A percentile compares a stretch with the other conserved stretches of the same genome.
Evolutionary conservation across 73 alveolate genomes (phyloP).

Genomic region (Paramecium primaurelia): DNA sequence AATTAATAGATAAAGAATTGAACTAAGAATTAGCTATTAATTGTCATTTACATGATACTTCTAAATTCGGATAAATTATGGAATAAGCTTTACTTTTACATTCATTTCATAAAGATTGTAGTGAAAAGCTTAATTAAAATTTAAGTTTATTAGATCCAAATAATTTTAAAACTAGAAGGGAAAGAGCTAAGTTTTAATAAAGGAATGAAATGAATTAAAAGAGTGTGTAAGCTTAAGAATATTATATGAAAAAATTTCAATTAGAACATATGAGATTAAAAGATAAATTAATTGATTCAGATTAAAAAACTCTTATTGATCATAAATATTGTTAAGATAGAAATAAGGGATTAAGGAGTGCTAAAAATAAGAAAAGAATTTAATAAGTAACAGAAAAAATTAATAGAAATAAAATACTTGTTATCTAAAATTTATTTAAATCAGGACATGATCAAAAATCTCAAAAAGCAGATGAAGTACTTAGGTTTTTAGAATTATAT

Average conservation of each 20-base stretch:
- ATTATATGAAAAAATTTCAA: not conserved
- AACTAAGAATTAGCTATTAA: not conserved
- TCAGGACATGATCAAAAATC: not conserved
- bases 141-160: not conserved
- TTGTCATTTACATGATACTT: not conserved
- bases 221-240: not conserved
- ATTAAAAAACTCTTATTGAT: not conserved
- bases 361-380: not conserved
- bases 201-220: not conserved
- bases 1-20: not conserved
- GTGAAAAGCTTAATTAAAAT: not conserved
- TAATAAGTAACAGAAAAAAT: not conserved
- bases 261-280: not conserved
- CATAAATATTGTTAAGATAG: not conserved
- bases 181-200: not conserved
- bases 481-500: not conserved
- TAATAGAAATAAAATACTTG: not conserved
- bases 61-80: not conserved
- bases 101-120: not conserved
- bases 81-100: not conserved
- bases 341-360: not conserved
- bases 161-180: not conserved
- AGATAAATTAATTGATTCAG: not conserved
- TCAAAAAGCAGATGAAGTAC: not conserved
- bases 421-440: not conserved